Evolutionary conservation across 768 basidiomycete species (phyloP), one percentile per base, ranked within the genome.

Genomic region (Fomitopsis pulvina): DNA sequence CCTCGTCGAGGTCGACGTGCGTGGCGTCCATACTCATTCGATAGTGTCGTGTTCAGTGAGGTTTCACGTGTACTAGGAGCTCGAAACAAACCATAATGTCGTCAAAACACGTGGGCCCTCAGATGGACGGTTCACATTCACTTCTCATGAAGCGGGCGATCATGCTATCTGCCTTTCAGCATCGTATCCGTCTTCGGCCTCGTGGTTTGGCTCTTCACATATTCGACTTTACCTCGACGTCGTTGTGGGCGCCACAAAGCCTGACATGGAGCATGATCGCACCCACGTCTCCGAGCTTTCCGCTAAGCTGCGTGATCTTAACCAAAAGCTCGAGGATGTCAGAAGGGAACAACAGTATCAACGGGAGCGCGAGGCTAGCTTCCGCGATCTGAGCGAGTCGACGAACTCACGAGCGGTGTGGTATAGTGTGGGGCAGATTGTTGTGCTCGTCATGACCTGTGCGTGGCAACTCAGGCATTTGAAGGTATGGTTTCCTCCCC

Each of bases 331-430:
- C 43, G 90, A 89, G 66, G 92, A 95, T 59, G 87, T 98, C 48
- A 77, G 92, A 41, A 75, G 92, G 22, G 96, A 98, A 68, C 96
- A 99, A 70, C 90, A 94, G 68, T 99, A 97, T 64, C 95, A 98
- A 72, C 78, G 96, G 38, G 95, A 99, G 70, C 75, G 96, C 56
- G 96, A 99, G 68, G 75, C 88, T 10, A 85, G 89, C 58, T 99
- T 87, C 64, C 73, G 96, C 32, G 72, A 92, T 68, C 67, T 97
- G 54, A 93, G 90, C 58, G 96, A 99, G 68, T 66, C 68, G 14
- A 95, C 92, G 32, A 99, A 99, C 69, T 71, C 85, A n/a, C 73
- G 84, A 52, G 93, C 96, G 1, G 88, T 98, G 40, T 98, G 92
- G 91, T 98, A 96, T 68, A 92, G 85, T 60, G 41, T 97, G 24